These are phyloP conservation scores for Penicillium chermesinum DNA, from an alignment of 495 filamentous ascomycete species.

Conservation along the genomic window DNA sequence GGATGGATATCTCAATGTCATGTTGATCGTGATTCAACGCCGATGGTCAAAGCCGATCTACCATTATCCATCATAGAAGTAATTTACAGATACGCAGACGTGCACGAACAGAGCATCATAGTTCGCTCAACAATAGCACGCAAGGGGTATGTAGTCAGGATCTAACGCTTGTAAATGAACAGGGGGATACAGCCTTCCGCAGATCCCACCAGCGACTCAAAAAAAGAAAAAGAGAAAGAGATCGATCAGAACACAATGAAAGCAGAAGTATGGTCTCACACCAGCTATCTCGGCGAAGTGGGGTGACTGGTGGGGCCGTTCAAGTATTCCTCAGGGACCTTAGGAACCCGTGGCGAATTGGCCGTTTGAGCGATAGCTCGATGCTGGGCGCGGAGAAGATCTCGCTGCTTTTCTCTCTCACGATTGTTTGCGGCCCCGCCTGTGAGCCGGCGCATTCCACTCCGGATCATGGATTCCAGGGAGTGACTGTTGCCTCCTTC, in stretches of 20 bases:
- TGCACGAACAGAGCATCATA: neutral
- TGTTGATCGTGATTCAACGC: slow-evolving; percentile 3
- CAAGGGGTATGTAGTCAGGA: slow-evolving; percentile 12
- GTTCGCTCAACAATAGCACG: neutral
- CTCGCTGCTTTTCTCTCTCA: slow-evolving; percentile 58
- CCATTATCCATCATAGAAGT: slow-evolving; percentile 3
- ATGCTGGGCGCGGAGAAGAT: slow-evolving; percentile 50
- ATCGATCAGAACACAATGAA: neutral
- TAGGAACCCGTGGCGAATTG: slow-evolving; percentile 56
- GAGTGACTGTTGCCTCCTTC: slow-evolving; percentile 51
- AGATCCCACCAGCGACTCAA: too few relatives aligned
- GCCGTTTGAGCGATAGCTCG: slow-evolving; percentile 37
- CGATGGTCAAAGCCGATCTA: slow-evolving; percentile 5
- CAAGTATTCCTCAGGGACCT: slow-evolving; percentile 56
- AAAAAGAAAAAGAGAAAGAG: neutral
- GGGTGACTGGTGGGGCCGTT: slow-evolving; percentile 36
- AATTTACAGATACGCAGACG: slow-evolving; percentile 16
- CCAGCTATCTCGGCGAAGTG: slow-evolving; percentile 30
- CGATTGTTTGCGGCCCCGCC: slow-evolving; percentile 50
- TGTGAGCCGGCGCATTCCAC: slow-evolving; percentile 63
- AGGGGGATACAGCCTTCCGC: slow-evolving; percentile 2
- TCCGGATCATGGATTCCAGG: slow-evolving; percentile 62
- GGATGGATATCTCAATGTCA: slow-evolving; percentile 4
- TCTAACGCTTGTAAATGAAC: slow-evolving; percentile 24
- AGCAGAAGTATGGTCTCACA: neutral